Base-by-base conservation (phyloP, 805 yeast species). In the Metschnikowia cubensis region DNA sequence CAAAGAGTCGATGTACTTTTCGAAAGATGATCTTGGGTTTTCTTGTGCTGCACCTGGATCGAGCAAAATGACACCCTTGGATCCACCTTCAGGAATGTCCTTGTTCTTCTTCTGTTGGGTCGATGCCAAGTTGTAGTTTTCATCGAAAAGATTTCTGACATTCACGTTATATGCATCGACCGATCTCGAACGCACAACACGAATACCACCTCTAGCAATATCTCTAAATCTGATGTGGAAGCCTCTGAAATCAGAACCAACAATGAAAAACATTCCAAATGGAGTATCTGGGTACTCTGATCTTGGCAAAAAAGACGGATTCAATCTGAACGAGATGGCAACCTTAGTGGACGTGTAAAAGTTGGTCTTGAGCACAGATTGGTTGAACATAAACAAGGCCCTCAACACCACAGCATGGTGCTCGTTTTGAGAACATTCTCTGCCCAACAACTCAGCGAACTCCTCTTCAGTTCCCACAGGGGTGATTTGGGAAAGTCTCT, bases 21-120 rank as follows among this genome's bases (percentile, higher is more conserved):
- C 87, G 69, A 94, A 92, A 32, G 96, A 88, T 50, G 87, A 84
- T 56, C 83, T 82, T 46, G 96, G 89, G 62, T 84, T 81, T 37
- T 81, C 87, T 68, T 87, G 96, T 20, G 89, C 85, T 39, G 73
- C 74, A 50, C 87, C 87, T 39, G 87, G 84, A 62, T 86, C 91
- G 58, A 92, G 77, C 61, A 92, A 78, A 50, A 94, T 87, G 43
- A 94, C 99, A 73, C 99, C 99, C 69, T 92, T 92, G 37, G 97
- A 89, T 35, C 99, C 99, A 66, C 99, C 98, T 76, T 92, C 99
- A 44, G 99, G 98, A 52, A 92, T 94, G 74, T 92, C 99, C 75
- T 92, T 92, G 74, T 92, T 94, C 73, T 92, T 92, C 58, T 92
- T 81, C 74, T 94, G 99, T 72, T 92, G 99, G 40, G 99, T 92